These are phyloP conservation scores for Wickerhamomyces rabaulensis DNA, from an alignment of 805 yeast species.

Conservation along the genomic window DNA sequence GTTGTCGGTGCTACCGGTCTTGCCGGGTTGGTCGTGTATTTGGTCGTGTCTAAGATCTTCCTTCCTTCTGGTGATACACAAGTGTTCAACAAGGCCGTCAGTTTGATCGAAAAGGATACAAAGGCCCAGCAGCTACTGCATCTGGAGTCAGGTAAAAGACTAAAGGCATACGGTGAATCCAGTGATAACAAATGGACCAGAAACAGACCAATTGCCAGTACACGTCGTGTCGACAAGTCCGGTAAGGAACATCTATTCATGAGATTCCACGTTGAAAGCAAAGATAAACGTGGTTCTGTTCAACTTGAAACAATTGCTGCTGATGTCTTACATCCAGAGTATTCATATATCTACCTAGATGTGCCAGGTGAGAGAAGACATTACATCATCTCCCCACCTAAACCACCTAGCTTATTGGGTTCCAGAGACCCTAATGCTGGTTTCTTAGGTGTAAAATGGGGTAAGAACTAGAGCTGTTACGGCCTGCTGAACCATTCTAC, in stretches of 20 bases:
- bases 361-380: constrained; percentile 65
- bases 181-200: constrained; percentile 76
- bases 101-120: constrained; percentile 64
- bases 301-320: constrained; percentile 74
- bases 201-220: constrained; percentile 76
- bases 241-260: constrained; percentile 78
- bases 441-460: constrained; percentile 83
- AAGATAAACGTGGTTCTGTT: constrained; percentile 58
- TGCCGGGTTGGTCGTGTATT: constrained; percentile 63
- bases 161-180: constrained; percentile 80
- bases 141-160: constrained; percentile 41
- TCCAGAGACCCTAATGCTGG: constrained; percentile 41
- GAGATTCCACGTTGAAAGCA: constrained; percentile 84
- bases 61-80: constrained; percentile 91
- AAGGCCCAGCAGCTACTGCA: constrained; percentile 53
- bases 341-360: constrained; percentile 69
- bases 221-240: constrained; percentile 59
- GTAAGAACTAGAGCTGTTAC: constrained; percentile 43
- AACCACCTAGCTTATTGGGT: constrained; percentile 32
- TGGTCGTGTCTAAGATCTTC: constrained; percentile 72
- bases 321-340: constrained; percentile 59
- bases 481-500: not conserved
- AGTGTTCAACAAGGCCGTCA: constrained; percentile 82
- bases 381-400: constrained; percentile 63
- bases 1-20: constrained; percentile 68